Percentiles rank a stretch among this genome's conserved stretches.
Conservation (phyloP, 768 basidiomycete species). For the Tricholoma flavovirens region DNA sequence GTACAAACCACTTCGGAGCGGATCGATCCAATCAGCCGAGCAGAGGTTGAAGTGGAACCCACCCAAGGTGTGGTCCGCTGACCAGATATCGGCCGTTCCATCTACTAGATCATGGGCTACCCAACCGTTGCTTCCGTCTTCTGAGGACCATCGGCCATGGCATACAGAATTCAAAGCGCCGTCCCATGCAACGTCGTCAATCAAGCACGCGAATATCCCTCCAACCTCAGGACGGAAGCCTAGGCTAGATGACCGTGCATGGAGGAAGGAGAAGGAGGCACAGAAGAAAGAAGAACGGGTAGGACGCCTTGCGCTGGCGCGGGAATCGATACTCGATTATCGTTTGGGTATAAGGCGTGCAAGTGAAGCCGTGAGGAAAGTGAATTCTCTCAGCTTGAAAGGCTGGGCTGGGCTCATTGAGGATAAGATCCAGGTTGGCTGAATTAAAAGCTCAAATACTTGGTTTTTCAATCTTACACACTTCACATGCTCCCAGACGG, state of each 20-base stretch:
- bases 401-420: conserved; percentile 76
- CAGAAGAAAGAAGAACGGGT: conserved; percentile 47
- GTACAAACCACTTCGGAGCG: conserved; percentile 73
- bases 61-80: conserved; percentile 30
- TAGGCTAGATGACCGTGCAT: conserved; percentile 30
- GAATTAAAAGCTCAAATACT: too few relatives aligned
- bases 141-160: conserved; percentile 61
- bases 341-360: conserved; percentile 47
- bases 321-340: conserved; percentile 75
- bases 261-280: conserved; percentile 42
- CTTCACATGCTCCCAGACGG: too few relatives aligned
- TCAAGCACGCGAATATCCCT: conserved; percentile 47
- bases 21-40: conserved; percentile 54
- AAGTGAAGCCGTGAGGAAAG: conserved; percentile 18
- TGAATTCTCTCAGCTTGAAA: conserved; percentile 59
- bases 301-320: conserved; percentile 55
- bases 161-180: conserved; percentile 62
- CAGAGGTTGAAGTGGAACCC: conserved; percentile 53
- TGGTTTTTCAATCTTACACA: too few relatives aligned
- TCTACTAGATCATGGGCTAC: conserved; percentile 40
- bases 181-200: conserved; percentile 43
- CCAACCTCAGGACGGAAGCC: conserved; percentile 17
- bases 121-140: conserved; percentile 49
- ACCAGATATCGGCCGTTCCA: conserved; percentile 13
- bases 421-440: conserved; percentile 67